Base-by-base conservation (phyloP, 305 asterid genomes). In the Rubia occidens region DNA sequence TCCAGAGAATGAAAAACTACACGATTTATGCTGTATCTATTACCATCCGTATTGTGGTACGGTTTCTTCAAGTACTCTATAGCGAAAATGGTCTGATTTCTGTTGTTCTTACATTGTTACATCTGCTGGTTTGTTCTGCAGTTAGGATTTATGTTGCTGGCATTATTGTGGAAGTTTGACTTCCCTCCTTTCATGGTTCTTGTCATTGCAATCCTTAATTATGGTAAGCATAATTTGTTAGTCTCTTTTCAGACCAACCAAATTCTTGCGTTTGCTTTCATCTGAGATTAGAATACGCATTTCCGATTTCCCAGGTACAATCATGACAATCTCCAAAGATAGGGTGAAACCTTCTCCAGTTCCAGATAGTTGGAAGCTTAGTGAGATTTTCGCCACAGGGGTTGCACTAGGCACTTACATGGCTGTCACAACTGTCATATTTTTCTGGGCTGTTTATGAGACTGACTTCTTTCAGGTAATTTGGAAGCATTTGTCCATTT, bases 11-110 rank as follows among this genome's bases (percentile, higher is more conserved):
- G 89, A 84, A 84, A 74, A 84, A 84, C 69, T 84, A 82, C 77
- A 84, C 89, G 77, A 84, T 84, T 62, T 84, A 84, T 69, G 89
- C 89, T 6, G 89, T 85, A 37, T 85, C 87, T 21, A 85, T 85
- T 75, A 85, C 89, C 3, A 85, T 85, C 55, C 86, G 86, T 78
- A 85, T 82, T 32, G 89, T 85, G 84, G 89, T 85, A 78, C 74
- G 85, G 72, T 65, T 62, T 60, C 44, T 14, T 49, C 3, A 5
- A n/a, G 11, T 15, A 8, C 77, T 14, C 47, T 13, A 32, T 49
- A 18, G 20, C 8, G 4, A 17, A 54, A 59, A 62, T 17, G 15
- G 18, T 20, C 9, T 21, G 43, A n/a, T 53, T 65, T 69, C 37
- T 29, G 24, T 55, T 55, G 7, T 24, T 55, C n/a, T 55, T 18